phyloP scores from a whole-genome alignment of 345 rosid genomes.

The Heritiera fomes region DNA sequence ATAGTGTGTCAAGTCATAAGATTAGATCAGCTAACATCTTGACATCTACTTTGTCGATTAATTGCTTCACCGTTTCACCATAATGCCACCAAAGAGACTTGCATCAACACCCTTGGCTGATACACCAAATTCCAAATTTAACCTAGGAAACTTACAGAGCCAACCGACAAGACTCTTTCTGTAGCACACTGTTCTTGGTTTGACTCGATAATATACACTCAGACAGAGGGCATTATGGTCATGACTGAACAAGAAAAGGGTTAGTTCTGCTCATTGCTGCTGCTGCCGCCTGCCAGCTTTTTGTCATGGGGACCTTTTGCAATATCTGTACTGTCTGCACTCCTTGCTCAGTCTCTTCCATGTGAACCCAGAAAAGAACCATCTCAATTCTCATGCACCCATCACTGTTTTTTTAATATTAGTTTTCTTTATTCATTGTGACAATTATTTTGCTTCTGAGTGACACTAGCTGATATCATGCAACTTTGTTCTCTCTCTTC shows the following conservation, averaged over 20 bases:
- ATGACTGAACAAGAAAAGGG: background rate
- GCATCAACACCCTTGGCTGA: conserved; percentile 12
- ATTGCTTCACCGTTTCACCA: background rate
- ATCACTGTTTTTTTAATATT: background rate
- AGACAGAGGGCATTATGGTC: conserved; percentile 1
- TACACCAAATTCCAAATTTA: conserved; percentile 13
- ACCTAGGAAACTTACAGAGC: conserved; percentile 6
- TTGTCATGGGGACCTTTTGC: background rate
- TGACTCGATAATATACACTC: background rate
- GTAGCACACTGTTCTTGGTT: background rate
- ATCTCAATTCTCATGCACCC: background rate
- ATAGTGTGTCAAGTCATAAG: background rate
- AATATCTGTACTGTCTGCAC: background rate
- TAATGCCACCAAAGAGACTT: background rate
- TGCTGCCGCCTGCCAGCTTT: background rate
- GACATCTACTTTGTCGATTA: background rate
- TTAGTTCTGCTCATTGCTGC: background rate
- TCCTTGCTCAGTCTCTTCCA: background rate
- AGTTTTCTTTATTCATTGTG: background rate
- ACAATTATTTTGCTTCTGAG: background rate
- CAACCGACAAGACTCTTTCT: conserved; percentile 16
- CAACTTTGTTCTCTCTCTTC: background rate
- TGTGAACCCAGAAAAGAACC: background rate
- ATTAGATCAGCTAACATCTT: conserved; percentile 5
- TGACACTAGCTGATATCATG: background rate